A percentile compares a stretch with the other conserved stretches of the same genome.
Conservation (phyloP, 1,284 basidiomycete genomes). For the Trichosporon ovoides region DNA sequence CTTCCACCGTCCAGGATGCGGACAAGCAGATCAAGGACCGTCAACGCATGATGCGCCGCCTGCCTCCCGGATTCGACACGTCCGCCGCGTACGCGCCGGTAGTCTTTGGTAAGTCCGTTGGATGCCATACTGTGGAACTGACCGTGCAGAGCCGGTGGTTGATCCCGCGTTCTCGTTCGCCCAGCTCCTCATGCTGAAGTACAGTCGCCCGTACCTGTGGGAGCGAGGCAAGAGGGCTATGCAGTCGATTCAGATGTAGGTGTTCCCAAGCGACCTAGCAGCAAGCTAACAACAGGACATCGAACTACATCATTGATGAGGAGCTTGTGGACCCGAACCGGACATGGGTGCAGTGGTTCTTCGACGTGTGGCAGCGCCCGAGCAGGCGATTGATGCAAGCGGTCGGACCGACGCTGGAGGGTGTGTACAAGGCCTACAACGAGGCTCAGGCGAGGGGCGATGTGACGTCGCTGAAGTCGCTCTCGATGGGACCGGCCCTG, state of each 20-base stretch:
- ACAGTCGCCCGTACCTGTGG: neutral
- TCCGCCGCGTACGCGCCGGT: neutral
- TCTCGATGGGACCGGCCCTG: slow-evolving; percentile 3
- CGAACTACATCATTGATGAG: neutral
- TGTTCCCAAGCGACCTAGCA: too few species aligned
- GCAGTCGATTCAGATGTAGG: neutral
- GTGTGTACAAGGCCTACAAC: slow-evolving; percentile 13
- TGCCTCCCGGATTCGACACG: slow-evolving; percentile 11
- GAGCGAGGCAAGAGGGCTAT: neutral
- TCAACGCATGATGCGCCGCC: slow-evolving; percentile 9
- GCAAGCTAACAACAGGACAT: neutral
- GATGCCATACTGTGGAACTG: neutral
- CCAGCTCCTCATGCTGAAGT: neutral
- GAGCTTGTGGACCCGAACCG: neutral
- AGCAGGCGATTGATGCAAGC: neutral
- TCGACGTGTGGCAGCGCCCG: neutral
- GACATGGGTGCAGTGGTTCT: neutral
- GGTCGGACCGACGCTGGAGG: neutral
- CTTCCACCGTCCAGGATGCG: slow-evolving; percentile 10
- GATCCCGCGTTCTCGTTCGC: slow-evolving; percentile 6
- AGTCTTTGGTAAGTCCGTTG: slow-evolving; percentile 8
- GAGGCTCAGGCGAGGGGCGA: slow-evolving; percentile 11
- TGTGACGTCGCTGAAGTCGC: neutral
- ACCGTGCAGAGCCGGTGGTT: slow-evolving; percentile 12
- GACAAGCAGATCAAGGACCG: slow-evolving; percentile 12